Percentiles rank a stretch among this genome's conserved stretches.
phyloP scores from a whole-genome alignment of 805 yeast species.

The Tetrapisispora nanseiensis region DNA sequence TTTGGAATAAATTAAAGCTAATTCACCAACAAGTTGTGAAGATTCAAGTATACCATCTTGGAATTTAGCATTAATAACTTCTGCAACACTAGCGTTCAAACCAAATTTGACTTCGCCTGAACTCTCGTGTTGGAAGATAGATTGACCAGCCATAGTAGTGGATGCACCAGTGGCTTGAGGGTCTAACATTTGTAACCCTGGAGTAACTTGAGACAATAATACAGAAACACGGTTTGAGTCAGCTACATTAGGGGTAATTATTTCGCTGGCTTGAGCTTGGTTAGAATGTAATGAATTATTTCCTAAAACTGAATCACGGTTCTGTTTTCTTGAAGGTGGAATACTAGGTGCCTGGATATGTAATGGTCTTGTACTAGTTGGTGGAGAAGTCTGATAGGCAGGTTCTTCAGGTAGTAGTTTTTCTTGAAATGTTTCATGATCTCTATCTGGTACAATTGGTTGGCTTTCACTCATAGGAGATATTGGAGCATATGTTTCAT shows the following conservation, averaged over 20 bases:
- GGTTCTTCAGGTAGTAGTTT: conserved; percentile 5
- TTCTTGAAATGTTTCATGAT: conserved; percentile 1
- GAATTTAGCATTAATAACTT: conserved; percentile 65
- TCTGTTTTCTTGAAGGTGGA: conserved; percentile 45
- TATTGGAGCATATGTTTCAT: no score
- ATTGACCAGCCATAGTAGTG: conserved; percentile 20
- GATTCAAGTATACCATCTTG: conserved; percentile 54
- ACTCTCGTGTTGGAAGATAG: conserved; percentile 40
- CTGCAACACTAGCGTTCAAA: conserved; percentile 74
- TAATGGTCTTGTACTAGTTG: conserved; percentile 8
- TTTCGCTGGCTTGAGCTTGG: neutral
- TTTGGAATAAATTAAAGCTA: conserved; percentile 59
- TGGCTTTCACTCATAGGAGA: neutral
- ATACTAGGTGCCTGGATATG: conserved; percentile 41
- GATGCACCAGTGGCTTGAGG: conserved; percentile 38
- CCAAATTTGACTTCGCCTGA: conserved; percentile 40
- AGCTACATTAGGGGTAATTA: conserved; percentile 2
- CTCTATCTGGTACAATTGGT: neutral
- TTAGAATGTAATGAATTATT: conserved; percentile 10
- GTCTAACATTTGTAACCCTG: conserved; percentile 25
- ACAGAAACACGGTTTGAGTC: conserved; percentile 6
- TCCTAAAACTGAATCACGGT: neutral
- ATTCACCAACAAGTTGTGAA: conserved; percentile 70
- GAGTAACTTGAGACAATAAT: conserved; percentile 16
- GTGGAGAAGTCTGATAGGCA: neutral